phyloP scores from a whole-genome alignment of 805 yeast genomes.

The Yamadazyma insecticola region DNA sequence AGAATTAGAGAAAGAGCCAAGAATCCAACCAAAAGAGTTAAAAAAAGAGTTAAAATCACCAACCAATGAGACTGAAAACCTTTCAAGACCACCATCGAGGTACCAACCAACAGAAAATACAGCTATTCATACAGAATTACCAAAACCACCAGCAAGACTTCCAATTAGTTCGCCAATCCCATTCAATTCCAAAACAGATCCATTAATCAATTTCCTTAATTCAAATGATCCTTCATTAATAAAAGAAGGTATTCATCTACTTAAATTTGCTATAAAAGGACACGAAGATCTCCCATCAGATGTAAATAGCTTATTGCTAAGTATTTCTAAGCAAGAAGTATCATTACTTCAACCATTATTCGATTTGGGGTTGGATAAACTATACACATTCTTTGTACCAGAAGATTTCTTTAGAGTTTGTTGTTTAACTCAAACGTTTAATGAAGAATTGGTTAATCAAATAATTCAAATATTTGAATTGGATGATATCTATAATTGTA shows the following conservation, averaged over 20 bases:
- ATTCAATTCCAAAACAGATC: constrained; percentile 20
- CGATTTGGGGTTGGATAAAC: constrained; percentile 21
- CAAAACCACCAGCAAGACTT: too few relatives aligned
- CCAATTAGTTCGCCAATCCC: too few relatives aligned
- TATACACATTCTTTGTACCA: constrained; percentile 19
- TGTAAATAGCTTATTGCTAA: constrained; percentile 17
- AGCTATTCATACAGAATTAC: too few relatives aligned
- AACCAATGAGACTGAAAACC: too few relatives aligned
- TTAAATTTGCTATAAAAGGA: constrained; percentile 34
- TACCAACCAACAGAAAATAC: too few relatives aligned
- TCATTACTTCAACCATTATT: constrained; percentile 28
- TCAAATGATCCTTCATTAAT: constrained; percentile 26
- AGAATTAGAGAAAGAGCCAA: too few relatives aligned
- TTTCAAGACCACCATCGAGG: too few relatives aligned
- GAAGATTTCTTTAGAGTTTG: constrained; percentile 35
- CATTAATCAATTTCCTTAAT: constrained; percentile 30
- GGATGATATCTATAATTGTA: constrained; percentile 26
- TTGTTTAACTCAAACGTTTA: constrained; percentile 18
- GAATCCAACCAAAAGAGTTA: too few relatives aligned
- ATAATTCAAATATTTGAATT: constrained; percentile 19
- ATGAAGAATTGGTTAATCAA: constrained; percentile 15
- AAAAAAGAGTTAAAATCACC: too few relatives aligned
- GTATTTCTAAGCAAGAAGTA: constrained; percentile 27
- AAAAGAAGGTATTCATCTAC: constrained; percentile 31
- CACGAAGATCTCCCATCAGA: constrained; percentile 29